phyloP scores from a whole-genome alignment of 768 basidiomycete species.

The Tephrocybe rancida region DNA sequence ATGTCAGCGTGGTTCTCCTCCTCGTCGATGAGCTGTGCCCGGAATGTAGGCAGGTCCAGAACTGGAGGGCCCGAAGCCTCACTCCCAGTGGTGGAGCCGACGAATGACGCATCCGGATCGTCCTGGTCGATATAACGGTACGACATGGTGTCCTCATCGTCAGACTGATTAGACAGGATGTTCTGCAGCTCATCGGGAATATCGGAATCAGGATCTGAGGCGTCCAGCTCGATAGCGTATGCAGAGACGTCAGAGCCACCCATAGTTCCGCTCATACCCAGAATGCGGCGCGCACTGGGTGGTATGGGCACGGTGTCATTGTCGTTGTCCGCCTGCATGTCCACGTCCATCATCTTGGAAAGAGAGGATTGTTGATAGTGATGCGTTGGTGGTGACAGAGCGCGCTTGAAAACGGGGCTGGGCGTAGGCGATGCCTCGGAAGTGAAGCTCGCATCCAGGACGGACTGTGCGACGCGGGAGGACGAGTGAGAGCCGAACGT shows the following conservation, averaged over 20 bases:
- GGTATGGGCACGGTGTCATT: constrained; percentile 38
- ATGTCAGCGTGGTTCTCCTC: constrained; percentile 39
- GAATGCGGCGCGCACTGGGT: constrained; percentile 52
- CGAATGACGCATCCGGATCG: constrained; percentile 46
- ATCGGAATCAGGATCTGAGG: constrained; percentile 72
- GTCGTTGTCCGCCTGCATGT: constrained; percentile 12
- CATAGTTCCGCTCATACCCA: constrained; percentile 70
- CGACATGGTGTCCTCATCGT: constrained; percentile 42
- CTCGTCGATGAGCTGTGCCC: constrained; percentile 47
- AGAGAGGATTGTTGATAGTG: constrained; percentile 18
- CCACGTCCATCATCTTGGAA: constrained; percentile 16
- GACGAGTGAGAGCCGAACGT: constrained; percentile 38
- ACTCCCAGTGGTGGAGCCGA: constrained; percentile 33
- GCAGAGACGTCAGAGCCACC: constrained; percentile 56
- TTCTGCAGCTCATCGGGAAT: constrained; percentile 78
- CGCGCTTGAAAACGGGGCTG: constrained; percentile 39
- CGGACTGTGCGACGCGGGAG: constrained; percentile 16
- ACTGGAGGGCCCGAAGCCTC: constrained; percentile 28
- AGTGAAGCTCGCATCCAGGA: constrained; percentile 2
- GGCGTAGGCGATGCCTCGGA: constrained; percentile 16
- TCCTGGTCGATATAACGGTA: constrained; percentile 21
- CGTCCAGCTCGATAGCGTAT: constrained; percentile 48
- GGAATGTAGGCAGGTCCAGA: constrained; percentile 39
- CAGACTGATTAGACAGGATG: constrained; percentile 48
- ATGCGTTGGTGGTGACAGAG: constrained; percentile 21